phyloP scores from a whole-genome alignment of 306 rosid genomes.

The Psophocarpus tetragonolobus region DNA sequence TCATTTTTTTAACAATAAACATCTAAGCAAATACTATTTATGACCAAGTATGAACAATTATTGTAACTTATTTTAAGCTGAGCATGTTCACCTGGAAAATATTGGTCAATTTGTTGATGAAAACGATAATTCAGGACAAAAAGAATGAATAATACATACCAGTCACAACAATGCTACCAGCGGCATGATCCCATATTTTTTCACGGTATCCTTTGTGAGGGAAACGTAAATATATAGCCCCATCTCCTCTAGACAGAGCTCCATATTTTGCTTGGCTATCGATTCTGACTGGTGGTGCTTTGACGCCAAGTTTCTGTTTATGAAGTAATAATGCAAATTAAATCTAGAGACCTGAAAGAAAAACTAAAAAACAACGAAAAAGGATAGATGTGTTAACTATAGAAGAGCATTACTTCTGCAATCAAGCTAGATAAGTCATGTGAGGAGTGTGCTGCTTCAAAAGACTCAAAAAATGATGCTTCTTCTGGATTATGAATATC shows the following conservation, averaged over 20 bases:
- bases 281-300: constrained; percentile 92
- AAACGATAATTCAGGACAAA: constrained; percentile 4
- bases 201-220: constrained; percentile 90
- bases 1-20: too few relatives aligned
- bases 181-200: constrained; percentile 99
- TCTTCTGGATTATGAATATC: constrained; percentile 77
- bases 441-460: constrained; percentile 86
- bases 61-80: not conserved
- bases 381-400: not conserved
- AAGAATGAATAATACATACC: constrained; percentile 46
- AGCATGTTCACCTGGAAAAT: constrained; percentile 14
- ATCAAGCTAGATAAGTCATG: constrained; percentile 83
- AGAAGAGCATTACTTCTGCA: constrained; percentile 57
- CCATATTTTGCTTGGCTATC: constrained; percentile 99
- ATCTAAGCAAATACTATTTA: not conserved
- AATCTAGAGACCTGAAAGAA: not conserved
- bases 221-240: constrained; percentile 89
- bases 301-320: constrained; percentile 93
- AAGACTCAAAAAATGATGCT: constrained; percentile 91
- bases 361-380: not conserved
- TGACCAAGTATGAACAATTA: not conserved
- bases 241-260: constrained; percentile 95
- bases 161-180: constrained; percentile 86
- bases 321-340: constrained; percentile 21
- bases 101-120: not conserved